Percentiles rank a stretch among this genome's conserved stretches.
Evolutionary conservation across 148 eudicot genomes (phyloP).

Genomic region (Agrostemma githago): DNA sequence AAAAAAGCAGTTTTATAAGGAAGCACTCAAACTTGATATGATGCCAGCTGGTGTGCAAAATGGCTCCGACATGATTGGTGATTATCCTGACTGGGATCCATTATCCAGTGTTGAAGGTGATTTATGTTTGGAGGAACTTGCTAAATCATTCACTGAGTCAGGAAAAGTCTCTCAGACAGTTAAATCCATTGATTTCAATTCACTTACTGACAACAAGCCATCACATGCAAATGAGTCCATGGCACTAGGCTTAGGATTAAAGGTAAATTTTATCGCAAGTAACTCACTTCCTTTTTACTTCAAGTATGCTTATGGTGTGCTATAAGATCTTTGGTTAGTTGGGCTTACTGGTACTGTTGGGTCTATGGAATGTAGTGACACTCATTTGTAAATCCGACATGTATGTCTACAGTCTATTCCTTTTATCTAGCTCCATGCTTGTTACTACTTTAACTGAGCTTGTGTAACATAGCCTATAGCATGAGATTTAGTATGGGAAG

Average conservation of each 20-base stretch:
- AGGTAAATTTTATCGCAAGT: too few species aligned
- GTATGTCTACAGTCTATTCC: too few species aligned
- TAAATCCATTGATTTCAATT: conserved; percentile 48
- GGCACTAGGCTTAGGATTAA: too few species aligned
- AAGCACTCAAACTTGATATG: conserved; percentile 63
- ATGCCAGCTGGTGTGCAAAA: conserved; percentile 39
- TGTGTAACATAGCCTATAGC: neutral
- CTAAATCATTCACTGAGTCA: conserved; percentile 57
- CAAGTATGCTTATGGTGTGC: too few species aligned
- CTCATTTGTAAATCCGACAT: too few species aligned
- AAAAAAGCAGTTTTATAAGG: conserved; percentile 73
- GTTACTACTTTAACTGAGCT: too few species aligned
- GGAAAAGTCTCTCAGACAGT: conserved; percentile 37
- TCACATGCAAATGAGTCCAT: too few species aligned
- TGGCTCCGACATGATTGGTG: conserved; percentile 28
- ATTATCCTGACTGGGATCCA: conserved; percentile 88
- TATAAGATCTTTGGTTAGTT: too few species aligned
- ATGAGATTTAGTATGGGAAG: conserved; percentile 8
- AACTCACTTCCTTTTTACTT: too few species aligned
- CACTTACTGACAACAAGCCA: conserved; percentile 31
- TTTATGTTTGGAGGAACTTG: conserved; percentile 76
- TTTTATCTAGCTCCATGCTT: too few species aligned
- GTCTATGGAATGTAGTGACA: too few species aligned
- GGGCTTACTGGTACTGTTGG: too few species aligned
- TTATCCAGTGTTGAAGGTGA: conserved; percentile 93